Conservation (phyloP, 768 basidiomycete genomes). For the Hygrophorus pudorinus region DNA sequence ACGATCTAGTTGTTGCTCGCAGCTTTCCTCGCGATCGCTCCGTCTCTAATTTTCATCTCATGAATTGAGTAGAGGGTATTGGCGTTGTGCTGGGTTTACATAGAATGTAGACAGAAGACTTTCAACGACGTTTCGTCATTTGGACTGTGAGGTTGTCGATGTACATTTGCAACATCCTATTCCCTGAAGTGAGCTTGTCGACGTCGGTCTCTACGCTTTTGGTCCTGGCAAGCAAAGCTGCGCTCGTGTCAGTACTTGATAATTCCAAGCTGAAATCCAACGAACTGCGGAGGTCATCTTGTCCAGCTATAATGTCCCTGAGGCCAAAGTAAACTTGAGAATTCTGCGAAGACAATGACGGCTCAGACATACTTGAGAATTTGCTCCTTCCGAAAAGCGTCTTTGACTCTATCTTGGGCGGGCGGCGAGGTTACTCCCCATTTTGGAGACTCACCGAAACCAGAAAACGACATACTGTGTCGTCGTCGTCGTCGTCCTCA, state of each 20-base stretch:
- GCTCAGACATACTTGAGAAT: conserved; percentile 52
- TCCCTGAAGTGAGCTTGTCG: conserved; percentile 72
- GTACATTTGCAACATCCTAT: conserved; percentile 79
- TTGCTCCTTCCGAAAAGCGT: conserved; percentile 70
- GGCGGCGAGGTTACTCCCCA: conserved; percentile 41
- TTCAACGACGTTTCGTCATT: conserved; percentile 69
- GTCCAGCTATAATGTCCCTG: conserved; percentile 68
- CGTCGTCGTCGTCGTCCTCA: no score
- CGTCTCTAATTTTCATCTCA: conserved; percentile 23
- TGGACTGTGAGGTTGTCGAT: conserved; percentile 85
- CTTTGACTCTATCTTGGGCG: conserved; percentile 57
- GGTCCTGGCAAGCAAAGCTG: conserved; percentile 60
- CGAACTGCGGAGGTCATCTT: conserved; percentile 69
- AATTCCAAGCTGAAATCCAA: conserved; percentile 2
- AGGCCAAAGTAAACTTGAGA: background rate
- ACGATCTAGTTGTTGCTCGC: conserved; percentile 23
- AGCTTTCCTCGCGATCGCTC: conserved; percentile 26
- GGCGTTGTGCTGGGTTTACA: background rate
- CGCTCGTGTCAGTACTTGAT: conserved; percentile 1
- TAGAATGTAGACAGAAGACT: background rate
- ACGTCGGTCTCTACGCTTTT: conserved; percentile 66
- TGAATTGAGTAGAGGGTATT: conserved; percentile 11
- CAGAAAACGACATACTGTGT: conserved; percentile 34
- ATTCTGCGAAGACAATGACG: background rate
- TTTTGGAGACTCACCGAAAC: conserved; percentile 31